These are phyloP conservation scores for Penicillium oxalicum DNA, from an alignment of 2,329 filamentous ascomycete genomes.

Conservation along the genomic window DNA sequence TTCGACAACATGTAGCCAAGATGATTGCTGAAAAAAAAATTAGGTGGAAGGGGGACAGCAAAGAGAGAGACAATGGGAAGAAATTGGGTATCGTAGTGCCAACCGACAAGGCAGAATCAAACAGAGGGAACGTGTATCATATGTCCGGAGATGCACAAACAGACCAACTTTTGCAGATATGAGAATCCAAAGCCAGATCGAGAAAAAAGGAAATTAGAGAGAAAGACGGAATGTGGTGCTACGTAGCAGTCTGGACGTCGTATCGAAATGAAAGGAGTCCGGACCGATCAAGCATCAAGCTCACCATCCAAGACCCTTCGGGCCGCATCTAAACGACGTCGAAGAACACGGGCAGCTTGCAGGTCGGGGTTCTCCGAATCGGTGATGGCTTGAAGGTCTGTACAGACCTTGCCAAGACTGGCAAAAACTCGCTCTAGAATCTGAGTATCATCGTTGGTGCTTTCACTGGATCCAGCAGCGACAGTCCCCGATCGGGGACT, in stretches of 20 bases:
- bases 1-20: neutral
- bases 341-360: constrained; percentile 56
- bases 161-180: too few relatives aligned
- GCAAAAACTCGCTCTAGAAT: constrained; percentile 52
- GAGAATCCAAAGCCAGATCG: neutral
- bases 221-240: neutral
- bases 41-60: neutral
- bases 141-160: too few relatives aligned
- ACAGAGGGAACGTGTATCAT: too few relatives aligned
- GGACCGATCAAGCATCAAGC: constrained; percentile 38
- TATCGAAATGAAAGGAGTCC: neutral
- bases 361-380: constrained; percentile 50
- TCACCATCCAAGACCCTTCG: constrained; percentile 66
- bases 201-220: constrained; percentile 4
- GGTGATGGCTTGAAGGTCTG: constrained; percentile 43
- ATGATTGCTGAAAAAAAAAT: constrained; percentile 4
- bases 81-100: neutral
- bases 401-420: constrained; percentile 46
- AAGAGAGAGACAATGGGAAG: constrained; percentile 13
- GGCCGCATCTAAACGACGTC: constrained; percentile 69
- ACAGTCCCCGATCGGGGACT: constrained; percentile 21
- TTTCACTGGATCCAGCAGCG: constrained; percentile 17
- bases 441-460: constrained; percentile 52
- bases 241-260: neutral
- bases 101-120: too few relatives aligned